phyloP scores from a whole-genome alignment of 1,284 basidiomycete genomes.

The Sporisorium exsertum region DNA sequence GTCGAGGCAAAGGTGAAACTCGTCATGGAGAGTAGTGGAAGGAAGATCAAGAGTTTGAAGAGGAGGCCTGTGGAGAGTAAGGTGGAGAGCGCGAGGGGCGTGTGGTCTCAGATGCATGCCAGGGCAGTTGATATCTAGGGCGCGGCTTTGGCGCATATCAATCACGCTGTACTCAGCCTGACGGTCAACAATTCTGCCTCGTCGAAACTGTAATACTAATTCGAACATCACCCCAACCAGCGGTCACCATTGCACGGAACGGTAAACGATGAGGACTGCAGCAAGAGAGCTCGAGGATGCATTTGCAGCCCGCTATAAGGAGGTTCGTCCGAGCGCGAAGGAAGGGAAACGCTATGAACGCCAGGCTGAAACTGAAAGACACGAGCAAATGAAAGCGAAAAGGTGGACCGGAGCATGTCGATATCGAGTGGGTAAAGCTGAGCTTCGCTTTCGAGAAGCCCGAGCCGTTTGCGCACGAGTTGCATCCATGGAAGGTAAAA shows the following conservation, averaged over 20 bases:
- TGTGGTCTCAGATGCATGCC: conserved; percentile 40
- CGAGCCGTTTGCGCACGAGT: too few species aligned
- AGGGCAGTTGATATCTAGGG: conserved; percentile 18
- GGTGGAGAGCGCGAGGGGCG: conserved; percentile 30
- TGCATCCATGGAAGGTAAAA: too few species aligned
- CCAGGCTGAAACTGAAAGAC: too few species aligned
- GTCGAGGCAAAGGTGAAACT: conserved; percentile 19
- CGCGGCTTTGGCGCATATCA: too few species aligned
- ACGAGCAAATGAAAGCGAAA: too few species aligned
- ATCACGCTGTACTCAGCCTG: background rate
- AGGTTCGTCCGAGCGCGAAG: too few species aligned
- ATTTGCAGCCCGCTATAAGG: background rate
- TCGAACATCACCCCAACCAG: background rate
- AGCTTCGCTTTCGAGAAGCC: too few species aligned
- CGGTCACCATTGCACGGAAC: background rate
- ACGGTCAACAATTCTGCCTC: background rate
- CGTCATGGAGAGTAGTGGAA: conserved; percentile 28
- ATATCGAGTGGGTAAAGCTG: too few species aligned
- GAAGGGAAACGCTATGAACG: too few species aligned
- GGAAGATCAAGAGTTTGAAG: conserved; percentile 34
- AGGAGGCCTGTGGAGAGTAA: conserved; percentile 19
- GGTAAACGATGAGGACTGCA: background rate
- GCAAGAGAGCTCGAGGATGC: background rate
- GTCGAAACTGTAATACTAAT: background rate
- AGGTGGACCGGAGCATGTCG: too few species aligned